Percentiles rank a stretch among this genome's conserved stretches.
Evolutionary conservation across 495 filamentous ascomycete species (phyloP).

Genomic region (Podospora appendiculata): DNA sequence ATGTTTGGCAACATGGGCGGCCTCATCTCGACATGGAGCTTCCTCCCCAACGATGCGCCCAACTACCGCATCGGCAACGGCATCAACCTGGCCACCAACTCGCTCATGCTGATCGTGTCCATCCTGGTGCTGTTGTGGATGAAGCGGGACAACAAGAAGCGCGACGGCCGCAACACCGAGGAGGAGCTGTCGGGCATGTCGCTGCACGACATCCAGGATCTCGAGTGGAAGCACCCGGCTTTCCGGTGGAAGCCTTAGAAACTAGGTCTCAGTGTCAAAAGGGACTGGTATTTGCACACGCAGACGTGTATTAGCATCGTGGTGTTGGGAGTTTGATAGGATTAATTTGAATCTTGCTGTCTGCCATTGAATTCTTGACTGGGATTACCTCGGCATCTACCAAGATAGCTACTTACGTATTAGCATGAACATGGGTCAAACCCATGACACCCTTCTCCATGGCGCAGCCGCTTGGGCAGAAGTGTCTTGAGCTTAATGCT

Average conservation of each 20-base stretch:
- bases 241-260: conserved; percentile 57
- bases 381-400: too few relatives aligned
- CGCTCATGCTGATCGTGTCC: conserved; percentile 42
- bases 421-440: too few relatives aligned
- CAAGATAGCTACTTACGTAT: too few relatives aligned
- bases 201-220: conserved; percentile 49
- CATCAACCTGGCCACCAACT: conserved; percentile 56
- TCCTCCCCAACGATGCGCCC: conserved; percentile 55
- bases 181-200: conserved; percentile 48
- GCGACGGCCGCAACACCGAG: conserved; percentile 46
- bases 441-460: too few relatives aligned
- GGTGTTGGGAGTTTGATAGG: too few relatives aligned
- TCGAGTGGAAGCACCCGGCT: conserved; percentile 69
- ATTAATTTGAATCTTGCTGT: too few relatives aligned
- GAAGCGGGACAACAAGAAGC: conserved; percentile 52
- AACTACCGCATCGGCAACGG: conserved; percentile 70
- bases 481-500: too few relatives aligned
- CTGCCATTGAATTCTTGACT: too few relatives aligned
- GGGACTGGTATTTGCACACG: too few relatives aligned
- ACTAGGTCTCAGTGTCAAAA: too few relatives aligned
- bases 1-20: conserved; percentile 71
- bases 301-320: too few relatives aligned
- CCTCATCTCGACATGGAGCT: conserved; percentile 63
- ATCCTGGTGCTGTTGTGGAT: conserved; percentile 50
- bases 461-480: too few relatives aligned